Conservation (phyloP, 2,329 filamentous ascomycete genomes). For the Dactylellina drechsleri region DNA sequence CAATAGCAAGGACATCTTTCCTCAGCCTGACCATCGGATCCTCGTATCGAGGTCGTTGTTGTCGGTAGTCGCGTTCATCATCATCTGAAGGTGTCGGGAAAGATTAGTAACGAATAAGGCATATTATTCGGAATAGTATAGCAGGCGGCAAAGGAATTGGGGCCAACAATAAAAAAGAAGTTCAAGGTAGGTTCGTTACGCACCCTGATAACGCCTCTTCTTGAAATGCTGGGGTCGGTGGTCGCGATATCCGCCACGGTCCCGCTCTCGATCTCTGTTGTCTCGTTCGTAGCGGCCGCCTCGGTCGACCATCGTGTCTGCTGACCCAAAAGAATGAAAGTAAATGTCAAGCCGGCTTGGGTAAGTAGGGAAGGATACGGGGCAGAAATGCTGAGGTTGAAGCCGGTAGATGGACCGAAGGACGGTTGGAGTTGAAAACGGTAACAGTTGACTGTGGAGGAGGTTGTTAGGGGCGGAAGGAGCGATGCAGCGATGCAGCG, state of each 20-base stretch:
- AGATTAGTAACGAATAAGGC: slow-evolving; percentile 13
- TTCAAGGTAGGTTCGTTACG: slow-evolving; percentile 20
- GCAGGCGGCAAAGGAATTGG: slow-evolving; percentile 3
- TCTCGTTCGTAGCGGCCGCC: slow-evolving; percentile 53
- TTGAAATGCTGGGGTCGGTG: slow-evolving; percentile 51
- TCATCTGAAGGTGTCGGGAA: slow-evolving; percentile 66
- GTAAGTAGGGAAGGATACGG: slow-evolving; percentile 4
- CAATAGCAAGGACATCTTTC: slow-evolving; percentile 80
- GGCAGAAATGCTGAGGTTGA: not conserved
- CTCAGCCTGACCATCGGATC: slow-evolving; percentile 77
- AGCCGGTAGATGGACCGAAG: not conserved
- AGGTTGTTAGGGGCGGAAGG: slow-evolving; percentile 14
- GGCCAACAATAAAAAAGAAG: slow-evolving; percentile 11
- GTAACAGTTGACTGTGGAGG: slow-evolving; percentile 8
- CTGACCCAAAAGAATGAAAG: not conserved
- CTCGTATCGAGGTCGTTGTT: slow-evolving; percentile 71
- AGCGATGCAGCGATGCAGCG: slow-evolving; percentile 1
- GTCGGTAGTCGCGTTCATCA: slow-evolving; percentile 69
- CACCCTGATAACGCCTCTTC: slow-evolving; percentile 53
- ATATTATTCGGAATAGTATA: not conserved
- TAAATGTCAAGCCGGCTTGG: not conserved
- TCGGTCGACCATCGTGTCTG: slow-evolving; percentile 48
- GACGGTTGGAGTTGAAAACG: slow-evolving; percentile 20
- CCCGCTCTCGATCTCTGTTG: slow-evolving; percentile 44
- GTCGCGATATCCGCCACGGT: slow-evolving; percentile 47